phyloP scores from a whole-genome alignment of 352 stramenopile species.

The Phytopythium aichiense region DNA sequence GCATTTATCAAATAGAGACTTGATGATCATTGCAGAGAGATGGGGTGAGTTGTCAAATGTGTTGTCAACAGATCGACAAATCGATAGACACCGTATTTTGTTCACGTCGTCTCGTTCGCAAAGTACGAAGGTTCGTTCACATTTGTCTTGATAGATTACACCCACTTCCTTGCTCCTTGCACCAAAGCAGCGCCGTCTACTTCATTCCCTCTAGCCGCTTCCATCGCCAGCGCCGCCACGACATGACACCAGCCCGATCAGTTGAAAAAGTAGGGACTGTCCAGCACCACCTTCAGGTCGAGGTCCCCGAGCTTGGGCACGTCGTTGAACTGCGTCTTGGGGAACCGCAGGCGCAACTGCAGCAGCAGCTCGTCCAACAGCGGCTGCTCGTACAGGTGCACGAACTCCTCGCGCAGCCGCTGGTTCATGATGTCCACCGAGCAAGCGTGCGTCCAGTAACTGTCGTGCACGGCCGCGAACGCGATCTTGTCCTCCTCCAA shows the following conservation, averaged over 20 bases:
- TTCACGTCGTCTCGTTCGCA: too few relatives aligned
- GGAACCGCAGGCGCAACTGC: slow-evolving; percentile 94
- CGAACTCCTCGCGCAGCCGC: slow-evolving; percentile 89
- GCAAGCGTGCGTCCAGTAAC: slow-evolving; percentile 98
- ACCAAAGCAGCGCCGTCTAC: neutral
- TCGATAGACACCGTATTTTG: too few relatives aligned
- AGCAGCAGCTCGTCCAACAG: slow-evolving; percentile 94
- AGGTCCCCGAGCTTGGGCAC: slow-evolving; percentile 92
- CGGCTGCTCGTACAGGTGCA: slow-evolving; percentile 97
- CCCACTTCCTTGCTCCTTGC: neutral
- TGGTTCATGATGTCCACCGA: slow-evolving; percentile 97
- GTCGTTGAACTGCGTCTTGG: slow-evolving; percentile 92
- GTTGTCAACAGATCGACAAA: too few relatives aligned
- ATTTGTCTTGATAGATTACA: slow-evolving; percentile 7
- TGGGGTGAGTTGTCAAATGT: too few relatives aligned
- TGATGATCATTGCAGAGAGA: neutral
- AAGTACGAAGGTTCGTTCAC: neutral
- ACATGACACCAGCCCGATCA: slow-evolving; percentile 46
- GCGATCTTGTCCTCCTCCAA: slow-evolving; percentile 85
- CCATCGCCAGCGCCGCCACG: neutral
- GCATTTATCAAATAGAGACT: neutral
- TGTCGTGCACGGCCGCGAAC: slow-evolving; percentile 99
- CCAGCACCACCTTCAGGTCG: slow-evolving; percentile 92
- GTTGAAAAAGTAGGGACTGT: slow-evolving; percentile 99
- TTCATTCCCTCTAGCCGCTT: neutral